These are phyloP conservation scores for Yamadazyma sp. DNA, from an alignment of 1,139 yeast genomes.

Conservation along the genomic window DNA sequence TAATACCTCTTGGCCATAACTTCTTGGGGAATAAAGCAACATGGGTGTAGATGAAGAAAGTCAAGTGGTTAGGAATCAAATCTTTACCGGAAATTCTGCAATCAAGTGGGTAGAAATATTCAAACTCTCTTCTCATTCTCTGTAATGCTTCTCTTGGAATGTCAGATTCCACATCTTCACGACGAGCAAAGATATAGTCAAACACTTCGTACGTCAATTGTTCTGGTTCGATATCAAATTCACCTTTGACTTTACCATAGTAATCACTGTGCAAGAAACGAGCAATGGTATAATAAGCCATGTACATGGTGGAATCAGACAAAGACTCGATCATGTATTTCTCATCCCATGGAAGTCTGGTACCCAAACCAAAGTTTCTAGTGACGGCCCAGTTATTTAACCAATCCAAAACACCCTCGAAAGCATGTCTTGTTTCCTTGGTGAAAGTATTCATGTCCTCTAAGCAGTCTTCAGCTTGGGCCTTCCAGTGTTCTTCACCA, in stretches of 20 bases:
- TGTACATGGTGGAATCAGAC: constrained; percentile 94
- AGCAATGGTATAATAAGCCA: constrained; percentile 90
- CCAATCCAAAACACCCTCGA: constrained; percentile 95
- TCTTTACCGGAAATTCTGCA: constrained; percentile 93
- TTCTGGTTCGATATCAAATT: constrained; percentile 71
- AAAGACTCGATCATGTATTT: constrained; percentile 90
- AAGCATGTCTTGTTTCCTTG: constrained; percentile 85
- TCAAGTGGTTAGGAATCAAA: constrained; percentile 94
- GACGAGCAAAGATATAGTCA: constrained; percentile 82
- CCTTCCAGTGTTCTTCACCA: constrained; percentile 93
- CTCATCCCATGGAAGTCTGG: constrained; percentile 96
- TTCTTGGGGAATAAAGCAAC: constrained; percentile 89
- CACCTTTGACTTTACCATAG: constrained; percentile 76
- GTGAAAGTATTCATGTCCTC: constrained; percentile 75
- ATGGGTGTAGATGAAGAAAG: constrained; percentile 90
- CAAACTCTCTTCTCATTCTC: constrained; percentile 86
- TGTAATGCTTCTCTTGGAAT: constrained; percentile 70
- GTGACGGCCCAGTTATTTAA: constrained; percentile 98
- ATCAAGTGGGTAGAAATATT: constrained; percentile 93
- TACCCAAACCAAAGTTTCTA: constrained; percentile 95
- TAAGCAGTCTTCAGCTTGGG: constrained; percentile 81
- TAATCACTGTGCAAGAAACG: constrained; percentile 85
- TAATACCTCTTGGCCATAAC: constrained; percentile 92
- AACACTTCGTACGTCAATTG: constrained; percentile 92
- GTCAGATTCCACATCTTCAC: constrained; percentile 56